These are phyloP conservation scores for Erodium texanum DNA, from an alignment of 441 rosid genomes.

Conservation along the genomic window DNA sequence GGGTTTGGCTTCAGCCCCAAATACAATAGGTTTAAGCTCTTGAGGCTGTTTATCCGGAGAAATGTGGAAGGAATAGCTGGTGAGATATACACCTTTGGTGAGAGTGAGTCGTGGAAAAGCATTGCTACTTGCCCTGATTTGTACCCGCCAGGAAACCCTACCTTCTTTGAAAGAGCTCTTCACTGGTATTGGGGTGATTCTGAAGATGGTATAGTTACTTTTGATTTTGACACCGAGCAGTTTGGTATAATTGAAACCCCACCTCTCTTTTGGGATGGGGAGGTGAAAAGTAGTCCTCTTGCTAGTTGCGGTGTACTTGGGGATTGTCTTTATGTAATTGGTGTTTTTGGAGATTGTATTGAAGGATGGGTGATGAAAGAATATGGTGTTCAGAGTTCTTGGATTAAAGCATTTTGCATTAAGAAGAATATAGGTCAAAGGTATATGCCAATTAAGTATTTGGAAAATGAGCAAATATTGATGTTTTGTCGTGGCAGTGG, in stretches of 20 bases:
- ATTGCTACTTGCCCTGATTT: background rate
- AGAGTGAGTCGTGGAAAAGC: background rate
- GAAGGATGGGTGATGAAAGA: background rate
- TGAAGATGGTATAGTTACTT: background rate
- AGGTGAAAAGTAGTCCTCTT: background rate
- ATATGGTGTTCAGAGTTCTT: background rate
- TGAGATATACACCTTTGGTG: background rate
- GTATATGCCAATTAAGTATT: background rate
- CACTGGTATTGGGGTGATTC: background rate
- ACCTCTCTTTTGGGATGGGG: background rate
- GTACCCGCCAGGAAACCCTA: background rate
- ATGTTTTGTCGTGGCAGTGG: background rate
- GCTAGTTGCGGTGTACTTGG: background rate
- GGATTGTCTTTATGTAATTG: background rate
- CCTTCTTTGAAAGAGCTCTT: background rate
- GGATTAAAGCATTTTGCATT: background rate
- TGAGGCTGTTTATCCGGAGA: no score
- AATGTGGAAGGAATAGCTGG: no score
- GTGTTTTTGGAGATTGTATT: background rate
- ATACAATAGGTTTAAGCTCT: no score
- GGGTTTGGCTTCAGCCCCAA: no score
- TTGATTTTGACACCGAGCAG: background rate
- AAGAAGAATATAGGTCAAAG: no score
- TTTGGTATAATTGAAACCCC: background rate
- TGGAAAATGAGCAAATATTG: background rate